Evolutionary conservation across 2,329 filamentous ascomycete species (phyloP).

Genomic region (Penicillium crustosum): DNA sequence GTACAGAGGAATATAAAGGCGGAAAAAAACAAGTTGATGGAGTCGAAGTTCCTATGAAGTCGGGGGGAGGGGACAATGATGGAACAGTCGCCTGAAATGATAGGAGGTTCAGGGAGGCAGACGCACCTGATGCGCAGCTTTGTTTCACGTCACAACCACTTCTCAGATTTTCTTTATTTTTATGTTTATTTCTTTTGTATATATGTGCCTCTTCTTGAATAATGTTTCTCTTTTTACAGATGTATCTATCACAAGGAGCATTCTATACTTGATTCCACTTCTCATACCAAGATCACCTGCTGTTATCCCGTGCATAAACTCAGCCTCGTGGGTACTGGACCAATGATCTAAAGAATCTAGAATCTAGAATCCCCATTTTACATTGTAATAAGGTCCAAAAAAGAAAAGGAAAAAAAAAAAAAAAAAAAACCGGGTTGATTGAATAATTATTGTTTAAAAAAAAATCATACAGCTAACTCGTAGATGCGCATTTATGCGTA

Average conservation of each 20-base stretch:
- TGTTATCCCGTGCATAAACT: constrained; percentile 4
- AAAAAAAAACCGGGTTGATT: neutral
- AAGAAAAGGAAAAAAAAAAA: neutral
- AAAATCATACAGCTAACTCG: neutral
- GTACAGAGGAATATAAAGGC: constrained; percentile 16
- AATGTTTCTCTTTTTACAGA: neutral
- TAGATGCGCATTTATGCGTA: constrained; percentile 47
- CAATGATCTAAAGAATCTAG: neutral
- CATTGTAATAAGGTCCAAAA: neutral
- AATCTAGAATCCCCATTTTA: neutral
- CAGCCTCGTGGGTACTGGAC: constrained; percentile 11
- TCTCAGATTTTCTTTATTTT: constrained; percentile 8
- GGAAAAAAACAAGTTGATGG: constrained; percentile 16
- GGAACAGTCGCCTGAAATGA: constrained; percentile 30
- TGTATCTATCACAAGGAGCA: neutral
- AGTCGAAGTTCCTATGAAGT: constrained; percentile 14
- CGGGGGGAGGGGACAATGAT: constrained; percentile 28
- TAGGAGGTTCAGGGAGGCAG: constrained; percentile 30
- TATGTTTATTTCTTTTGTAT: neutral
- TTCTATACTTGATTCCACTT: neutral
- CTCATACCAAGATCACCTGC: neutral
- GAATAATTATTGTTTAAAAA: neutral
- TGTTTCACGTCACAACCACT: constrained; percentile 19
- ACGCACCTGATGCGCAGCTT: constrained; percentile 30
- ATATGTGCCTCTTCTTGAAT: neutral